phyloP scores from a whole-genome alignment of 2,329 filamentous ascomycete genomes.

The Didymella pinodella region DNA sequence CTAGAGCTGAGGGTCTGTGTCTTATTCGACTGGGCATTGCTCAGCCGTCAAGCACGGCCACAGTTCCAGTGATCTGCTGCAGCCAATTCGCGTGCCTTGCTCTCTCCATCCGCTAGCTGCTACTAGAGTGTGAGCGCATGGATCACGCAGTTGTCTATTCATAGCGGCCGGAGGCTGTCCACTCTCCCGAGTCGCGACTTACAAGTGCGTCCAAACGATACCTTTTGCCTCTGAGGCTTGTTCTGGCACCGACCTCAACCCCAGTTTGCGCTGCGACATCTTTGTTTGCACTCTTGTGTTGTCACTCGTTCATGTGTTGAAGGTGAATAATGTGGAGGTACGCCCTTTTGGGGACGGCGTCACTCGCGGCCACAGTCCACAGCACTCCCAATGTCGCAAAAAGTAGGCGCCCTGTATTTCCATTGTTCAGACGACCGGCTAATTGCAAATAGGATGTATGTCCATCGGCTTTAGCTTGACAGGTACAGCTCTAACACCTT shows the following conservation, averaged over 20 bases:
- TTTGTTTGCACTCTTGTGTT: constrained; percentile 26
- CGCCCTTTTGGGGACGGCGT: constrained; percentile 26
- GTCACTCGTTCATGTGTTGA: constrained; percentile 22
- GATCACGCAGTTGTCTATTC: constrained; percentile 35
- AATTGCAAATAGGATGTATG: constrained; percentile 30
- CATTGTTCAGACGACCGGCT: background rate
- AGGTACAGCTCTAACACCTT: constrained; percentile 6
- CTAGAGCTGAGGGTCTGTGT: background rate
- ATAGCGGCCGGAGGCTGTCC: constrained; percentile 27
- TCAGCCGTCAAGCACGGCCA: constrained; percentile 36
- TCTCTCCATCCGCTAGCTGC: constrained; percentile 20
- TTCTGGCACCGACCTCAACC: constrained; percentile 9
- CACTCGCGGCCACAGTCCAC: constrained; percentile 26
- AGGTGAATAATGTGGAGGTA: constrained; percentile 35
- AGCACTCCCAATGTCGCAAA: constrained; percentile 21
- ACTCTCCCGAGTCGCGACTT: constrained; percentile 7
- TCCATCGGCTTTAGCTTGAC: background rate
- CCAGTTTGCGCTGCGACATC: constrained; percentile 17
- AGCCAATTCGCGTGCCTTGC: constrained; percentile 33
- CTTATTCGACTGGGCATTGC: constrained; percentile 3
- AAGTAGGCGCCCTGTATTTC: constrained; percentile 26
- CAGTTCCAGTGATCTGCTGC: constrained; percentile 21
- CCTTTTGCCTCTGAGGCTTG: constrained; percentile 15
- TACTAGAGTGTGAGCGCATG: constrained; percentile 34
- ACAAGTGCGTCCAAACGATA: constrained; percentile 9